Evolutionary conservation across 2,329 filamentous ascomycete genomes (phyloP).

Genomic region (Cladosporium oxysporum): DNA sequence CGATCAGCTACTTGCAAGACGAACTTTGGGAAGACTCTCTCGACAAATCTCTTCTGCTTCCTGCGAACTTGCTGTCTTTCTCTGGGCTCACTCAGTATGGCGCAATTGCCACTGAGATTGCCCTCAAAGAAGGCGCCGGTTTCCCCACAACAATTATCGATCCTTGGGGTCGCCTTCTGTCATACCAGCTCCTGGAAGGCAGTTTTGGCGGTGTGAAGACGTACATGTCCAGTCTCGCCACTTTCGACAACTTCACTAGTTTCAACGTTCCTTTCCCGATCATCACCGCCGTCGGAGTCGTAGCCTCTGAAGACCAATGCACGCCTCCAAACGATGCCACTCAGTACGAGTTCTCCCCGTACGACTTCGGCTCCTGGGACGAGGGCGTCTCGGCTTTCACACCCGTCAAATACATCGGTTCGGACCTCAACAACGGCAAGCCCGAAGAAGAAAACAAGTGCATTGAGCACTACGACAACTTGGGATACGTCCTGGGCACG

Average conservation of each 20-base stretch:
- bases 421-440: constrained; percentile 55
- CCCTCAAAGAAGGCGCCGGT: constrained; percentile 41
- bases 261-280: constrained; percentile 48
- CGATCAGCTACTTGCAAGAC: constrained; percentile 43
- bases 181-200: constrained; percentile 44
- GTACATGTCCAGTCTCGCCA: constrained; percentile 39
- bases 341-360: constrained; percentile 66
- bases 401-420: constrained; percentile 61
- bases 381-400: constrained; percentile 61
- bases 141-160: constrained; percentile 46
- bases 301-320: constrained; percentile 42
- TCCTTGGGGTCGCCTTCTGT: constrained; percentile 44
- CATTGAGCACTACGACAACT: constrained; percentile 51
- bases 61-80: constrained; percentile 36
- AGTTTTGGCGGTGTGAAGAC: constrained; percentile 41
- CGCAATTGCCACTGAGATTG: constrained; percentile 38
- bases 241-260: constrained; percentile 43
- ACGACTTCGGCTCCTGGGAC: constrained; percentile 67
- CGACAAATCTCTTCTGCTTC: constrained; percentile 40
- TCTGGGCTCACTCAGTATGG: constrained; percentile 33
- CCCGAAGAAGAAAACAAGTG: constrained; percentile 45
- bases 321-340: constrained; percentile 53
- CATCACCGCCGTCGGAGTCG: constrained; percentile 45
- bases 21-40: constrained; percentile 47
- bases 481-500: constrained; percentile 51